Percentiles rank a stretch among this genome's conserved stretches.
Conservation (phyloP, 2,329 filamentous ascomycete genomes). For the Fusarium anthophilum region DNA sequence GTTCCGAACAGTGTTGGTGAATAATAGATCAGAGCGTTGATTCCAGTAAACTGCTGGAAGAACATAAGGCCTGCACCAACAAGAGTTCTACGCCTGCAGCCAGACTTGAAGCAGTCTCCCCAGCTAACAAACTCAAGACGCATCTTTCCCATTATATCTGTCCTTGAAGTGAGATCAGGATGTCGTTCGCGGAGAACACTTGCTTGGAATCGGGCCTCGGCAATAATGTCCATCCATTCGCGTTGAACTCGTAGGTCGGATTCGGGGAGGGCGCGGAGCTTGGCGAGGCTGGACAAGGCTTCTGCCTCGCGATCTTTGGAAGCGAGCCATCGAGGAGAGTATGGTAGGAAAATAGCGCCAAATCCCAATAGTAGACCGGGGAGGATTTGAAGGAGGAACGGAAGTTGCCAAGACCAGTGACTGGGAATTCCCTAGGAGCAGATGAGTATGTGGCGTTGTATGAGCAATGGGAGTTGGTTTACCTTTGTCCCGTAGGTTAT, state of each 20-base stretch:
- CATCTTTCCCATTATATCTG: slow-evolving; percentile 46
- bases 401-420: slow-evolving; percentile 44
- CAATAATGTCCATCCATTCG: slow-evolving; percentile 42
- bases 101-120: slow-evolving; percentile 59
- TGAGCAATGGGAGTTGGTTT: accelerated
- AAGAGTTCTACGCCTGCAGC: slow-evolving; percentile 56
- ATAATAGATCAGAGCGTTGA: slow-evolving; percentile 64
- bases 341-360: slow-evolving; percentile 39
- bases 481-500: slow-evolving; percentile 45
- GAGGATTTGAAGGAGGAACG: slow-evolving; percentile 45
- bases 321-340: slow-evolving; percentile 43
- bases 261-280: slow-evolving; percentile 33
- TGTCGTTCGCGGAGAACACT: slow-evolving; percentile 46
- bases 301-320: slow-evolving; percentile 41
- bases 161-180: slow-evolving; percentile 48
- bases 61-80: slow-evolving; percentile 64
- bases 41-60: slow-evolving; percentile 57
- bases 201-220: slow-evolving; percentile 40
- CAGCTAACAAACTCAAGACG: slow-evolving; percentile 59
- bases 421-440: slow-evolving; percentile 23
- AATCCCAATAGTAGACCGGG: slow-evolving; percentile 39
- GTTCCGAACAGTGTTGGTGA: slow-evolving; percentile 66
- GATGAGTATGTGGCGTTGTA: background rate
- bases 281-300: slow-evolving; percentile 34
- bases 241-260: slow-evolving; percentile 34